Evolutionary conservation across 1,284 basidiomycete species (phyloP).

Genomic region (Anthracocystis setariae): DNA sequence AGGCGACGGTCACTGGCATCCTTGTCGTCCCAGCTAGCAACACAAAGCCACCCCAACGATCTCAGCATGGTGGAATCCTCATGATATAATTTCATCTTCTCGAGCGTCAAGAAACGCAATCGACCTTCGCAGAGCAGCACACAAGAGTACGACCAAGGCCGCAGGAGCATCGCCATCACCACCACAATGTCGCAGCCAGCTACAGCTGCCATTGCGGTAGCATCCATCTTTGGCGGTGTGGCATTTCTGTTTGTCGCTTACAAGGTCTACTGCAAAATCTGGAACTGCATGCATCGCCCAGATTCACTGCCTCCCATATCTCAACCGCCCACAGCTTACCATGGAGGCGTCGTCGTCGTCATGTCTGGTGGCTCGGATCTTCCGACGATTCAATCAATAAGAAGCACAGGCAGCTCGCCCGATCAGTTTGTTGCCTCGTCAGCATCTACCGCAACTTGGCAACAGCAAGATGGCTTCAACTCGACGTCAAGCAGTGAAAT

Average conservation of each 20-base stretch:
- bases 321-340: conserved; percentile 41
- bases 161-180: neutral
- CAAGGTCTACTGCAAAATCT: conserved; percentile 46
- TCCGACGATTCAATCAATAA: conserved; percentile 11
- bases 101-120: neutral
- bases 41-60: neutral
- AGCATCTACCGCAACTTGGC: conserved; percentile 17
- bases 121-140: neutral
- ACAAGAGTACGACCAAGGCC: neutral
- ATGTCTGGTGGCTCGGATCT: conserved; percentile 16
- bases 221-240: conserved; percentile 53
- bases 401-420: conserved; percentile 11
- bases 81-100: neutral
- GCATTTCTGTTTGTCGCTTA: conserved; percentile 47
- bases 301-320: conserved; percentile 48
- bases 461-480: conserved; percentile 20
- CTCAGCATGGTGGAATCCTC: neutral
- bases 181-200: conserved; percentile 53
- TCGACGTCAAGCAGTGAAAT: conserved; percentile 35
- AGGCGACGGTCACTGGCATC: too few species aligned
- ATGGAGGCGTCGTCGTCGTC: conserved; percentile 29
- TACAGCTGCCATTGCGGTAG: conserved; percentile 57
- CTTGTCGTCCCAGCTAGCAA: too few species aligned
- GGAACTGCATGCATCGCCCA: conserved; percentile 36
- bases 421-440: conserved; percentile 14